phyloP scores from a whole-genome alignment of 805 yeast species.

The Saturnispora halmiae region DNA sequence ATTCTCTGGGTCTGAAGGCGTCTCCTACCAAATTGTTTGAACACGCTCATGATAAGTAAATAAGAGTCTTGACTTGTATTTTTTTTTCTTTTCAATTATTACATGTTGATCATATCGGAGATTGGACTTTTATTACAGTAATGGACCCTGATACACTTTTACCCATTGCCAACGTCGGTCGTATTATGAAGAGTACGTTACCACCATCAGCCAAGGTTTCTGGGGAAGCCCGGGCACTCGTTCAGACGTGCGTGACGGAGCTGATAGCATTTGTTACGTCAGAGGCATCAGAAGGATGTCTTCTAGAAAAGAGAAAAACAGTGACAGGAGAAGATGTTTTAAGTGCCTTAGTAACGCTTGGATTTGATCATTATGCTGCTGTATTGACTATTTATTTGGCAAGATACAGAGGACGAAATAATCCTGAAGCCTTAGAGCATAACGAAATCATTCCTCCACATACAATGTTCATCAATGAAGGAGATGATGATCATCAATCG shows the following conservation, averaged over 20 bases:
- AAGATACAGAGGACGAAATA: constrained; percentile 61
- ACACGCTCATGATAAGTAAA: not conserved
- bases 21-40: not conserved
- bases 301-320: constrained; percentile 58
- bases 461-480: not conserved
- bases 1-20: not conserved
- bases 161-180: constrained; percentile 57
- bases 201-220: constrained; percentile 69
- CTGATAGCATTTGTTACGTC: constrained; percentile 61
- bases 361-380: constrained; percentile 64
- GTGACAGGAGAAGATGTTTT: constrained; percentile 63
- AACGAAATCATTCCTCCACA: no score
- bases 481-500: constrained; percentile 2
- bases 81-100: no score
- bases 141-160: constrained; percentile 10
- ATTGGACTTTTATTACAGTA: no score
- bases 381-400: constrained; percentile 60
- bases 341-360: constrained; percentile 54
- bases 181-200: constrained; percentile 67
- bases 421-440: constrained; percentile 1
- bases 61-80: not conserved
- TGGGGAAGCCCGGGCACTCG: constrained; percentile 71
- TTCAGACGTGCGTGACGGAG: constrained; percentile 60
- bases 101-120: no score
- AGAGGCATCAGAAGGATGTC: constrained; percentile 55